Base-by-base conservation (phyloP, 768 basidiomycete genomes). In the Termitomyces sp. region DNA sequence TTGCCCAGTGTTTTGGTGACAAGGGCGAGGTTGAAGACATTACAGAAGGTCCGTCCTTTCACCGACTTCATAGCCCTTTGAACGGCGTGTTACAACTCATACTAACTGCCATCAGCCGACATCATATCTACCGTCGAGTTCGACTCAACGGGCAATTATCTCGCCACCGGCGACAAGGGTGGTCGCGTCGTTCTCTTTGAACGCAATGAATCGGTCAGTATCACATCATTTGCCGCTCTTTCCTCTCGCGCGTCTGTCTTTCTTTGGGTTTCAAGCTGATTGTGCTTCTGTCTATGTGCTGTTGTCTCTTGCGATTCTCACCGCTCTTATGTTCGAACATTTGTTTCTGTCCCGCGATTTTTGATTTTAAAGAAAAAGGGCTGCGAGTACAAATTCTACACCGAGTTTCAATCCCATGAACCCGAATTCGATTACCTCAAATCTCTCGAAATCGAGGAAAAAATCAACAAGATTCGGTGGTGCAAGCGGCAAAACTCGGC, bases 381-480 rank as follows among this genome's bases (percentile, higher is more conserved):
- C 64, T 99, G 97, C 79, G 97, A 99, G 78, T 99, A 99, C 86
- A 98, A 98, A 75, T 99, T 99, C 76, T 98, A 98, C 75, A 99
- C 97, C 54, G 97, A 99, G 76, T 97, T 98, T 72, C 97, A 99
- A 81, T 95, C 93, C 48, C 97, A 99, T 73, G 97, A 99, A 73
- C 97, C 97, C 57, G 97, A 99, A 74, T 99, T 99, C 74, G 97
- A 99, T 79, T 99, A 99, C 75, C 87, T 99, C 70, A 99, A 99
- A 82, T 97, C 94, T 24, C 81, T 99, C 66, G 97, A 99, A 83
- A 99, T 99, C 75, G 97, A 99, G 77, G 97, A 99, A 84, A 99
- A 99, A 89, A 99, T 99, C 81, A 99, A 99, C 81, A 93, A 97
- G 86, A 99, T 99, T 85, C 93, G 95, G 73, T 99, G 97, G 97